Percentiles rank a stretch among this genome's conserved stretches.
Conservation (phyloP, 2,329 filamentous ascomycete species). For the Aspergillus pseudoglaucus region DNA sequence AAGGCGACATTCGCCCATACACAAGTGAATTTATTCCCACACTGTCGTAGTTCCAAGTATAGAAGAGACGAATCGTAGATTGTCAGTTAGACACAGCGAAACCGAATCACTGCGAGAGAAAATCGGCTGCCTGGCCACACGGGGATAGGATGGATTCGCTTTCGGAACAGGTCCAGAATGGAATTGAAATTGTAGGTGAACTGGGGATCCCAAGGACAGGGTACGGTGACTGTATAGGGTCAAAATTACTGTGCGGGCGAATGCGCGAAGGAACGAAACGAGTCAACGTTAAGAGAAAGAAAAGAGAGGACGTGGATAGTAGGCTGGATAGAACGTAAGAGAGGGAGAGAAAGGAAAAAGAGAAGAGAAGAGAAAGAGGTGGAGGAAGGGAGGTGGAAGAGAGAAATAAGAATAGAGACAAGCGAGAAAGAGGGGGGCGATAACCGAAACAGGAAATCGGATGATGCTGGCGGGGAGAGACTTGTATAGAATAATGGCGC, state of each 20-base stretch:
- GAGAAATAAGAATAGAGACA: slow-evolving; percentile 12
- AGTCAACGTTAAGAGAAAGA: slow-evolving; percentile 16
- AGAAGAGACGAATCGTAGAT: not conserved
- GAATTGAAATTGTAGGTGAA: too few species aligned
- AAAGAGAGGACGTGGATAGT: slow-evolving; percentile 6
- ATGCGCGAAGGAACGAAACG: slow-evolving; percentile 24
- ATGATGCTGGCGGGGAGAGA: slow-evolving; percentile 4
- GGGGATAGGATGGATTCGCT: not conserved
- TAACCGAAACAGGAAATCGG: slow-evolving; percentile 13
- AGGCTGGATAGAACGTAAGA: slow-evolving; percentile 8
- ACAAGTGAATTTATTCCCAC: slow-evolving; percentile 10
- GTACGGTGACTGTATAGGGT: slow-evolving; percentile 8
- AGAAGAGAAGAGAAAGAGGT: slow-evolving; percentile 7
- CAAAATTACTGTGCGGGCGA: slow-evolving; percentile 29
- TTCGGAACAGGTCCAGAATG: not conserved
- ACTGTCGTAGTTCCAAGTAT: slow-evolving; percentile 1
- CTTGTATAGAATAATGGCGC: too few species aligned
- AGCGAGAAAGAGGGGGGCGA: slow-evolving; percentile 12
- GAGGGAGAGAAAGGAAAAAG: slow-evolving; percentile 12
- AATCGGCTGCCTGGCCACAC: not conserved
- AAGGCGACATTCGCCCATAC: slow-evolving; percentile 36
- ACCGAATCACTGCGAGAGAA: not conserved
- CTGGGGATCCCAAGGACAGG: slow-evolving; percentile 3
- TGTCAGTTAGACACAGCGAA: not conserved
- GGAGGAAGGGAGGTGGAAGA: slow-evolving; percentile 4